Evolutionary conservation across 208 protist genomes (phyloP).

Genomic region (Leishmania major): DNA sequence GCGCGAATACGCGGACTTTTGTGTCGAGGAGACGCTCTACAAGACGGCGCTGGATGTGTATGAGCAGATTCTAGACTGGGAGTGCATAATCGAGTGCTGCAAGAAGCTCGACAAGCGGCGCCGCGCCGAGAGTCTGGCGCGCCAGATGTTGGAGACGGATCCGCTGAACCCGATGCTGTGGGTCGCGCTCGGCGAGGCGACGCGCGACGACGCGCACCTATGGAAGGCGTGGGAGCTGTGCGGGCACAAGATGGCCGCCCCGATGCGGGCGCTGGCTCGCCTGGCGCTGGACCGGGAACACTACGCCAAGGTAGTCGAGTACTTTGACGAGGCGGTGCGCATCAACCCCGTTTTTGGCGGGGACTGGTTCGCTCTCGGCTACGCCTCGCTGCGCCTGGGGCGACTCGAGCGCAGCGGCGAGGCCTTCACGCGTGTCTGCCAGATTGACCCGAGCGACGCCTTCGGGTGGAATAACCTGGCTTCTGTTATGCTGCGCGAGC

Average conservation of each 20-base stretch:
- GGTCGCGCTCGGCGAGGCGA: slow-evolving; percentile 92
- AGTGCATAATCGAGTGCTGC: slow-evolving; percentile 91
- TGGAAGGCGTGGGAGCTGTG: slow-evolving; percentile 93
- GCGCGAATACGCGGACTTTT: slow-evolving; percentile 87
- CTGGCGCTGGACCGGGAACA: slow-evolving; percentile 86
- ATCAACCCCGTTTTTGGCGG: slow-evolving; percentile 91
- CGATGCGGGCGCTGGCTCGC: slow-evolving; percentile 87
- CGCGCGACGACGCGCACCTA: slow-evolving; percentile 73
- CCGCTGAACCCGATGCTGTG: slow-evolving; percentile 88
- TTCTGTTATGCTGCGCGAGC: slow-evolving; percentile 77
- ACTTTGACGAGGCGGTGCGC: slow-evolving; percentile 87
- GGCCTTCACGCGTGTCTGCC: slow-evolving; percentile 90
- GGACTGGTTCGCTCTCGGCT: slow-evolving; percentile 93
- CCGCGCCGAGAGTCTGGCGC: slow-evolving; percentile 84
- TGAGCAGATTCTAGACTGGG: slow-evolving; percentile 88
- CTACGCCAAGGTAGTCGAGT: slow-evolving; percentile 85
- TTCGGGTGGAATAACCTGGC: slow-evolving; percentile 94
- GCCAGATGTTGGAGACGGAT: slow-evolving; percentile 81
- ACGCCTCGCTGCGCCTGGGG: slow-evolving; percentile 73
- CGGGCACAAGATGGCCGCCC: slow-evolving; percentile 75
- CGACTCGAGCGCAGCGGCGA: slow-evolving; percentile 75
- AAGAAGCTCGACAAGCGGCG: slow-evolving; percentile 87
- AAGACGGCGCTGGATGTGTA: slow-evolving; percentile 90
- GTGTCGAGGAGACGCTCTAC: slow-evolving; percentile 82
- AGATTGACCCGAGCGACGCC: slow-evolving; percentile 89